phyloP scores from a whole-genome alignment of 129 eudicot genomes.

The Flaveria ramosissima region DNA sequence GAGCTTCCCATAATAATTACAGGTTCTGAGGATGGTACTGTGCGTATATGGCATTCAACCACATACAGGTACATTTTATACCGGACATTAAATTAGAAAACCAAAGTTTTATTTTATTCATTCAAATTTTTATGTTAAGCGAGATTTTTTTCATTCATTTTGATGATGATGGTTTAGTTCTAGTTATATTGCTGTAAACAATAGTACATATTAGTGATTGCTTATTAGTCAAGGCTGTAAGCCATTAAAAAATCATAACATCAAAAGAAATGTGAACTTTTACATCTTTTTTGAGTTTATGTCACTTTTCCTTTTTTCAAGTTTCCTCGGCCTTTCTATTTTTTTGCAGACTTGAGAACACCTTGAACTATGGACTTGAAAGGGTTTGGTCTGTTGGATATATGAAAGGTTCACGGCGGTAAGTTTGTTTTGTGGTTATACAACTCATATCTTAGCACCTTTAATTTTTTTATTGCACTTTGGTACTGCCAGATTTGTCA shows the following conservation, averaged over 20 bases:
- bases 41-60: slow-evolving; percentile 92
- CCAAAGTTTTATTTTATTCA: neutral
- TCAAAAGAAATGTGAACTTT: slow-evolving; percentile 9
- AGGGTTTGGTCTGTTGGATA: slow-evolving; percentile 94
- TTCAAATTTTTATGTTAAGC: neutral
- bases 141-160: slow-evolving; percentile 7
- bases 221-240: slow-evolving; percentile 6
- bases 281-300: slow-evolving; percentile 12
- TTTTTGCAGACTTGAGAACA: slow-evolving; percentile 79
- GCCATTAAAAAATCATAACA: neutral
- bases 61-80: slow-evolving; percentile 59
- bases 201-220: slow-evolving; percentile 13
- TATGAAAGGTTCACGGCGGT: slow-evolving; percentile 89
- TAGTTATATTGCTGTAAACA: slow-evolving; percentile 14
- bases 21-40: slow-evolving; percentile 84
- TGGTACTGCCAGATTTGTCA: slow-evolving; percentile 14
- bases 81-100: neutral
- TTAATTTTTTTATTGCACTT: no score
- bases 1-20: slow-evolving; percentile 75
- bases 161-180: slow-evolving; percentile 7
- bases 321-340: slow-evolving; percentile 14
- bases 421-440: slow-evolving; percentile 25
- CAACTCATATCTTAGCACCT: slow-evolving; percentile 6
- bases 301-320: neutral
- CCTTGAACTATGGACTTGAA: slow-evolving; percentile 86